A percentile compares a stretch with the other conserved stretches of the same genome.
phyloP scores from a whole-genome alignment of 2,329 filamentous ascomycete genomes.

The Fusarium abutilonis region DNA sequence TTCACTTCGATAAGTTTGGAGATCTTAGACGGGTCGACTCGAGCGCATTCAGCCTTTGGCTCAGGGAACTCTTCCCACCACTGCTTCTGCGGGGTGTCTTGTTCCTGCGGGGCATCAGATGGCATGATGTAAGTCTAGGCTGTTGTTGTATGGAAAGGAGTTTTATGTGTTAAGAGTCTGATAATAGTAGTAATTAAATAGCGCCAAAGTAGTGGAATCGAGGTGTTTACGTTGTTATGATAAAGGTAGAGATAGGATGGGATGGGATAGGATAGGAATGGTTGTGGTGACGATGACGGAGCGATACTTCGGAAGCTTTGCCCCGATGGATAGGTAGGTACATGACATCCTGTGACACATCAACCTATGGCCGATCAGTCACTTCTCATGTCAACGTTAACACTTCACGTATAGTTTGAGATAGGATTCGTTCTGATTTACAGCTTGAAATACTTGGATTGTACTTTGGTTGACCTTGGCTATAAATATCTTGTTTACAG shows the following conservation, averaged over 20 bases:
- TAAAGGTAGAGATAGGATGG: too few species aligned
- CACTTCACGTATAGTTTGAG: too few species aligned
- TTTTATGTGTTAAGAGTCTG: background rate
- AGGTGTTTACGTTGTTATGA: background rate
- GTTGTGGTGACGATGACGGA: slow-evolving; percentile 14
- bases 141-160: background rate
- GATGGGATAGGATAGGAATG: too few species aligned
- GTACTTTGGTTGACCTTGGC: too few species aligned
- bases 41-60: slow-evolving; percentile 52
- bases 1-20: slow-evolving; percentile 54
- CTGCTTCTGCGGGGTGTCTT: slow-evolving; percentile 34
- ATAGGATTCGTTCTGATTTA: too few species aligned
- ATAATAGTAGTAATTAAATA: fast-evolving
- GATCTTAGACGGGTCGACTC: slow-evolving; percentile 54
- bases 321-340: slow-evolving; percentile 3
- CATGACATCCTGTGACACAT: background rate
- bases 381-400: too few species aligned
- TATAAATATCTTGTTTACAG: too few species aligned
- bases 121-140: slow-evolving; percentile 27
- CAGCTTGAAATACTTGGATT: too few species aligned
- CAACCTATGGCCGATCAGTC: background rate
- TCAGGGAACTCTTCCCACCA: slow-evolving; percentile 58
- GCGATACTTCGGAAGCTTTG: slow-evolving; percentile 11
- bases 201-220: fast-evolving
- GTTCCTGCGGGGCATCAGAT: slow-evolving; percentile 37